Conservation (phyloP, 345 rosid species). For the Lepidium sativum region DNA sequence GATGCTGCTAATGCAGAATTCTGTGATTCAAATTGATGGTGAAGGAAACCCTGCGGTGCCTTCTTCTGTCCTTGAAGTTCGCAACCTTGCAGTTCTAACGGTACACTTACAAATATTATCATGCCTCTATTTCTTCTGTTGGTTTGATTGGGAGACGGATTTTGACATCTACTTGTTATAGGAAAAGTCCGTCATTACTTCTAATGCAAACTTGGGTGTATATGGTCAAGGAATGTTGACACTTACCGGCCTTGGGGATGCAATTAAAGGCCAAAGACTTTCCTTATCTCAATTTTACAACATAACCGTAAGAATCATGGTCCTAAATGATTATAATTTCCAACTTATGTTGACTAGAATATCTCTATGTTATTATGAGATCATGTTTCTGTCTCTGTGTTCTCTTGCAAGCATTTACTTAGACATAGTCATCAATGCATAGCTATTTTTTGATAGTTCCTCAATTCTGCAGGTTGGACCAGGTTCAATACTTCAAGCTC, state of each 20-base stretch:
- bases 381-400: conserved; percentile 7
- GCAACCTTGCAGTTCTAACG: conserved; percentile 91
- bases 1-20: conserved; percentile 96
- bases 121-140: background rate
- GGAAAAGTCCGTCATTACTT: conserved; percentile 75
- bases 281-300: conserved; percentile 89
- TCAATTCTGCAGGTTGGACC: conserved; percentile 65
- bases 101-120: conserved; percentile 36
- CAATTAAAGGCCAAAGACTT: conserved; percentile 89
- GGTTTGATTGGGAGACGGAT: conserved; percentile 11
- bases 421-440: background rate
- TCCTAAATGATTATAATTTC: background rate
- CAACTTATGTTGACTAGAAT: conserved; percentile 9
- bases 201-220: conserved; percentile 79
- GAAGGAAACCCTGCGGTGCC: conserved; percentile 85
- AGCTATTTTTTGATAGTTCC: conserved; percentile 6
- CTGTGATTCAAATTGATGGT: conserved; percentile 85
- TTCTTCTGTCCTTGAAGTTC: conserved; percentile 87
- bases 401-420: background rate
- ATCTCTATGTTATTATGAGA: conserved; percentile 5
- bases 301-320: conserved; percentile 63
- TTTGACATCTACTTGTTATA: conserved; percentile 32
- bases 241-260: conserved; percentile 82
- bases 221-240: conserved; percentile 89
- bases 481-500: conserved; percentile 86